These are phyloP conservation scores for Ananas comosus DNA, from an alignment of 176 grass and related monocot genomes.

Conservation along the genomic window DNA sequence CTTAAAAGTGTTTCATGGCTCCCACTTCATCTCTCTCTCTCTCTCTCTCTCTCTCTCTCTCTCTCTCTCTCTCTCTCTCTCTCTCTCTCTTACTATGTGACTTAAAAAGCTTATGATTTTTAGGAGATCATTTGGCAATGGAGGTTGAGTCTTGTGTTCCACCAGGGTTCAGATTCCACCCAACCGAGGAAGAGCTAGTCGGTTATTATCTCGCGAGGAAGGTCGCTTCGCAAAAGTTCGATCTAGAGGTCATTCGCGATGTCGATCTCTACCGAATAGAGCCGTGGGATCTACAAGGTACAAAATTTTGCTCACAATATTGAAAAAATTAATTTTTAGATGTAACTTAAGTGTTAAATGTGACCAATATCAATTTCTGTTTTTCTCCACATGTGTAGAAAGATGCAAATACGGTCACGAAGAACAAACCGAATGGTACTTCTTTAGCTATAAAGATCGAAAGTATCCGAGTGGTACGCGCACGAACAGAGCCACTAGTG, in stretches of 20 bases:
- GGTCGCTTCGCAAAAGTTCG: slow-evolving; percentile 45
- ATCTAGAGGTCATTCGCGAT: slow-evolving; percentile 66
- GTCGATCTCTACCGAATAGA: slow-evolving; percentile 73
- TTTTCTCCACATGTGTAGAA: slow-evolving; percentile 20
- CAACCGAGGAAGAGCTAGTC: slow-evolving; percentile 94
- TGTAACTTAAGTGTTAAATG: neutral
- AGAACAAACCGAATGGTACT: slow-evolving; percentile 75
- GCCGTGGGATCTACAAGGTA: slow-evolving; percentile 90
- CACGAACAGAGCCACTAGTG: slow-evolving; percentile 64
- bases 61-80: slow-evolving; percentile 2
- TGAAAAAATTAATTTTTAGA: neutral
- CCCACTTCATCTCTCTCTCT: slow-evolving; percentile 1
- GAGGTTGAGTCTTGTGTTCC: slow-evolving; percentile 46
- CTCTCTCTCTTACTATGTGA: slow-evolving; percentile 5
- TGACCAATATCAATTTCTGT: neutral
- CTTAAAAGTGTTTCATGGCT: slow-evolving; percentile 30
- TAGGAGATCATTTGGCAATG: slow-evolving; percentile 18
- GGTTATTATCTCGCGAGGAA: slow-evolving; percentile 72
- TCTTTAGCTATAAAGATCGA: slow-evolving; percentile 95
- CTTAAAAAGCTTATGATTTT: slow-evolving; percentile 17
- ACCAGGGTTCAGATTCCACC: slow-evolving; percentile 87
- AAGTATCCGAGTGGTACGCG: slow-evolving; percentile 89
- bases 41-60: slow-evolving; percentile 3
- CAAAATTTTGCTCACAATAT: neutral
- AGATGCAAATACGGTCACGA: slow-evolving; percentile 45